Conservation (phyloP, 257 asterid species). For the Primulina eburnea region DNA sequence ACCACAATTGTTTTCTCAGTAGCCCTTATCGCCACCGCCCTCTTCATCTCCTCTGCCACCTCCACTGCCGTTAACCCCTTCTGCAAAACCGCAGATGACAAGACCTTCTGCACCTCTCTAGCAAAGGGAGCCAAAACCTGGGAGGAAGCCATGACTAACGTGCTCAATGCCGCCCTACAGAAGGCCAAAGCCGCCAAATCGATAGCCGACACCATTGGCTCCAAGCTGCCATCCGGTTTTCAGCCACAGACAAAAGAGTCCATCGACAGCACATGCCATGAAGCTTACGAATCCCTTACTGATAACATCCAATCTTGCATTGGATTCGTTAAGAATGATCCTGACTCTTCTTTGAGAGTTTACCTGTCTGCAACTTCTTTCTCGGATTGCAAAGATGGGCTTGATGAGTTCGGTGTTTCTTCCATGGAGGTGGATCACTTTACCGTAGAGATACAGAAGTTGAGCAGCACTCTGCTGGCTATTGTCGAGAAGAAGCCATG, state of each 20-base stretch:
- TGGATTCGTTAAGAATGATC: not conserved
- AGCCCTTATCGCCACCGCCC: not conserved
- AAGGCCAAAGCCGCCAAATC: not conserved
- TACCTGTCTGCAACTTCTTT: constrained; percentile 14
- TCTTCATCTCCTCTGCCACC: not conserved
- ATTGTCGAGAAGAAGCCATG: constrained; percentile 15
- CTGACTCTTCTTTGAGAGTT: constrained; percentile 1
- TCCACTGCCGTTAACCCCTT: not conserved
- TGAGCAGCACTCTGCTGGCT: constrained; percentile 15
- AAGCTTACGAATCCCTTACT: not conserved
- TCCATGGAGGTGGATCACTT: constrained; percentile 13
- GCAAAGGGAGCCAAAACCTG: constrained; percentile 4
- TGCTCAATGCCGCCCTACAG: constrained; percentile 6
- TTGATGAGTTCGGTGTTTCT: constrained; percentile 4
- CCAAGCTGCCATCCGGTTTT: not conserved
- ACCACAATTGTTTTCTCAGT: constrained; percentile 7
- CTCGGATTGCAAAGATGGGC: constrained; percentile 10
- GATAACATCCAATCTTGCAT: constrained; percentile 9
- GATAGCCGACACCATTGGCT: not conserved
- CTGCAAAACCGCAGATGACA: constrained; percentile 5
- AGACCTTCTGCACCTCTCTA: constrained; percentile 3
- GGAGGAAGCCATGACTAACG: constrained; percentile 10
- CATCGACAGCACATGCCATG: constrained; percentile 14
- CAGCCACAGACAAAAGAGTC: constrained; percentile 12
- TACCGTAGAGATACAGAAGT: not conserved